These are phyloP conservation scores for Tricharina praecox DNA, from an alignment of 495 filamentous ascomycete genomes.

Conservation along the genomic window DNA sequence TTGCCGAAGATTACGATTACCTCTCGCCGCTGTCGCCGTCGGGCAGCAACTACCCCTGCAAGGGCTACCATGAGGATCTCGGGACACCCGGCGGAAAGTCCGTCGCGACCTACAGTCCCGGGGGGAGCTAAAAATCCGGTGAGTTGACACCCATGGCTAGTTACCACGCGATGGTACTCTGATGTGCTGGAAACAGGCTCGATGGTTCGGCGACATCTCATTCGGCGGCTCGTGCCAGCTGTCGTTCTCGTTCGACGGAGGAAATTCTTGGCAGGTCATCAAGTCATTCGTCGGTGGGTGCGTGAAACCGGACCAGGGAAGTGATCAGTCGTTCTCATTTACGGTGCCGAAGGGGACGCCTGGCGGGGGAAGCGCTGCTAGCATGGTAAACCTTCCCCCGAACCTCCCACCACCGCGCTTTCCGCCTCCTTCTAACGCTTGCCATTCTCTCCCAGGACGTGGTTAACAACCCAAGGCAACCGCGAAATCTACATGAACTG, in stretches of 20 bases:
- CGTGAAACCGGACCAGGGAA: slow-evolving; percentile 29
- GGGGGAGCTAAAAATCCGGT: slow-evolving; percentile 30
- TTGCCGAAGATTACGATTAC: slow-evolving; percentile 34
- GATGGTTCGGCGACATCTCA: slow-evolving; percentile 36
- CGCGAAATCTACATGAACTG: slow-evolving; percentile 64
- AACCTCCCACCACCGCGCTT: neutral
- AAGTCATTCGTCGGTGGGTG: slow-evolving; percentile 47
- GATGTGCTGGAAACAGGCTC: slow-evolving; percentile 10
- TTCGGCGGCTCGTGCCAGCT: slow-evolving; percentile 52
- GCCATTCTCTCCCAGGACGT: slow-evolving; percentile 34
- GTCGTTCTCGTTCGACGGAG: slow-evolving; percentile 41
- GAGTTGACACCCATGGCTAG: slow-evolving; percentile 1
- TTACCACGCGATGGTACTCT: slow-evolving; percentile 4
- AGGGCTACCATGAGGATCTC: slow-evolving; percentile 35
- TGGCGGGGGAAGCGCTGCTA: slow-evolving; percentile 39
- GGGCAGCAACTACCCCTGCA: slow-evolving; percentile 37
- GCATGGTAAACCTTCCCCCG: slow-evolving; percentile 33
- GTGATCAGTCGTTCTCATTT: slow-evolving; percentile 33
- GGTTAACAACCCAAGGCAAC: slow-evolving; percentile 57
- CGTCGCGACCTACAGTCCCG: slow-evolving; percentile 32
- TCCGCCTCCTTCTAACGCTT: neutral
- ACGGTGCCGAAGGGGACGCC: slow-evolving; percentile 33
- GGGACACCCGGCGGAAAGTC: slow-evolving; percentile 28
- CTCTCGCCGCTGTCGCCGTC: slow-evolving; percentile 32
- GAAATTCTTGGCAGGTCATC: slow-evolving; percentile 43